phyloP scores from a whole-genome alignment of 2,329 filamentous ascomycete species.

The Beauveria pseudobassiana region DNA sequence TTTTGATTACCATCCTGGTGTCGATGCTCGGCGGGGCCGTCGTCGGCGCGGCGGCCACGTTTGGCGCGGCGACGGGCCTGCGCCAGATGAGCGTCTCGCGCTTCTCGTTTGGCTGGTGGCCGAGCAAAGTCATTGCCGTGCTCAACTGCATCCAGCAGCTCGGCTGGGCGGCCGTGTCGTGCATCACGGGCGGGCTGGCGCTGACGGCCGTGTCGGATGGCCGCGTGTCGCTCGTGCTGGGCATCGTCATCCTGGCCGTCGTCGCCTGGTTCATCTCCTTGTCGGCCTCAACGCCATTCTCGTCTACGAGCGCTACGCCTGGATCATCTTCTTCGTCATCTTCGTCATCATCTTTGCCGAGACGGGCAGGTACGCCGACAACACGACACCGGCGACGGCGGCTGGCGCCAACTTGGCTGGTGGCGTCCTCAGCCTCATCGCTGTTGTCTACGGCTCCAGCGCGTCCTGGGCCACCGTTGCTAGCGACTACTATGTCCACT shows the following conservation, averaged over 20 bases:
- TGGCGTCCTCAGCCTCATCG: constrained; percentile 33
- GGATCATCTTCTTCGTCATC: constrained; percentile 38
- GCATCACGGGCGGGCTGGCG: constrained; percentile 43
- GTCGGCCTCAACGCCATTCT: constrained; percentile 43
- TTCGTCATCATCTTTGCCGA: constrained; percentile 43
- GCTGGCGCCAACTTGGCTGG: constrained; percentile 31
- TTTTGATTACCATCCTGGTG: constrained; percentile 38
- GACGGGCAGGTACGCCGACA: constrained; percentile 33
- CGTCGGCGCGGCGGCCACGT: constrained; percentile 40
- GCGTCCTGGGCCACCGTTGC: constrained; percentile 40
- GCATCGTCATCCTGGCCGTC: constrained; percentile 44
- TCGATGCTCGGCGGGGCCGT: constrained; percentile 30
- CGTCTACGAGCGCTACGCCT: constrained; percentile 42
- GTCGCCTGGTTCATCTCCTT: constrained; percentile 44
- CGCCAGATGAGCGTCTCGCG: constrained; percentile 43
- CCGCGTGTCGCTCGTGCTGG: constrained; percentile 39
- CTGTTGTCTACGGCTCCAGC: constrained; percentile 40
- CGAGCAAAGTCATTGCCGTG: constrained; percentile 40
- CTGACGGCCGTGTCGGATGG: constrained; percentile 38
- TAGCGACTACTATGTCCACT: constrained; percentile 36
- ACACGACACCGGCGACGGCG: constrained; percentile 24
- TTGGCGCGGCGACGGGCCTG: constrained; percentile 41
- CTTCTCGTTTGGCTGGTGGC: constrained; percentile 44
- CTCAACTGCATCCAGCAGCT: constrained; percentile 32
- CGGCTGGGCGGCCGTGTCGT: constrained; percentile 44